A percentile compares a stretch with the other conserved stretches of the same genome.
Evolutionary conservation across 2,329 filamentous ascomycete genomes (phyloP).

Genomic region (Amauroascus niger): DNA sequence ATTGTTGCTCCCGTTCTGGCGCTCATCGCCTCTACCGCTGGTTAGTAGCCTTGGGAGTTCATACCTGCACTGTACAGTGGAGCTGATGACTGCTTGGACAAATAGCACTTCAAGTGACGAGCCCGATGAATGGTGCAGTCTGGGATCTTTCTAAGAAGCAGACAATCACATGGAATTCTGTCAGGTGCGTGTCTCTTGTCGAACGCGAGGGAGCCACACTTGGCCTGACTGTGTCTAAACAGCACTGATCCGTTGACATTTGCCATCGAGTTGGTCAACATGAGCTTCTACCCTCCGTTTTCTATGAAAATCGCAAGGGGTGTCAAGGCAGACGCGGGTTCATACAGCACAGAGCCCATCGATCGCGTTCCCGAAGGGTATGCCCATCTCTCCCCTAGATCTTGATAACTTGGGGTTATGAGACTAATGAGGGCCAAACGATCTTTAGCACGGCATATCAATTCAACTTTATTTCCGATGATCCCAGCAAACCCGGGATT

Average conservation of each 20-base stretch:
- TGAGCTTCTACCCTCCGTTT: constrained; percentile 29
- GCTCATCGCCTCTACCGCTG: constrained; percentile 3
- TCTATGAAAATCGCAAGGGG: constrained; percentile 27
- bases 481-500: constrained; percentile 30
- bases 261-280: constrained; percentile 37
- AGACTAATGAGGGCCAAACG: not conserved
- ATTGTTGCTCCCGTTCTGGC: constrained; percentile 6
- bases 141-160: constrained; percentile 32
- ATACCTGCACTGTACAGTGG: not conserved
- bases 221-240: constrained; percentile 1
- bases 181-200: constrained; percentile 23
- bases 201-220: not conserved
- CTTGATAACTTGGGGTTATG: not conserved
- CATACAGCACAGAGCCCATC: constrained; percentile 6
- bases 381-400: not conserved
- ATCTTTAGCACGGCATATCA: constrained; percentile 31
- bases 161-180: constrained; percentile 33
- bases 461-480: constrained; percentile 34
- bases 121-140: constrained; percentile 20
- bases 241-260: constrained; percentile 36
- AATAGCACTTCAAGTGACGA: constrained; percentile 9
- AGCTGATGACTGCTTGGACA: not conserved
- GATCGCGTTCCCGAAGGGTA: constrained; percentile 6
- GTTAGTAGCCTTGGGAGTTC: not conserved
- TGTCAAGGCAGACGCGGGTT: constrained; percentile 28